Percentiles rank a stretch among this genome's conserved stretches.
Conservation (phyloP, 768 basidiomycete genomes). For the Russula sp. region DNA sequence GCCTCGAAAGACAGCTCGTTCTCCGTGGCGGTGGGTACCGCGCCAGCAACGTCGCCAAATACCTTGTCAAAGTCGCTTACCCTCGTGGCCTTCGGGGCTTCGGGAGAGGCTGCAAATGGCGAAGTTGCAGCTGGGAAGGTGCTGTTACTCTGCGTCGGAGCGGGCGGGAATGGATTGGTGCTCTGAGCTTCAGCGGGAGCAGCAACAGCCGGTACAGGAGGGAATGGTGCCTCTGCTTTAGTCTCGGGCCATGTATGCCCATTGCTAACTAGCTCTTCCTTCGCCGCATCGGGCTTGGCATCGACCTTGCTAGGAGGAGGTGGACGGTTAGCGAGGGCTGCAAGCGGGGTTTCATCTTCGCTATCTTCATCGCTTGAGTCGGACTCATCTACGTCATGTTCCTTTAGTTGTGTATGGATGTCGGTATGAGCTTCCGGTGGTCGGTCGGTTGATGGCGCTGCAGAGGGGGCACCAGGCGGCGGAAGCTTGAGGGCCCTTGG, state of each 20-base stretch:
- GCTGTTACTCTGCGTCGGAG: slow-evolving; percentile 11
- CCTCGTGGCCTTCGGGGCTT: slow-evolving; percentile 25
- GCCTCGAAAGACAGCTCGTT: slow-evolving; percentile 58
- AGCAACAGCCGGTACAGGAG: background rate
- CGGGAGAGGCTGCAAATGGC: slow-evolving; percentile 11
- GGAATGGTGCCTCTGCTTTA: background rate
- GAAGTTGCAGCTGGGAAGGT: slow-evolving; percentile 17
- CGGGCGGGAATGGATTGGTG: slow-evolving; percentile 14
- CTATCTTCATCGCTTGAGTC: slow-evolving; percentile 44
- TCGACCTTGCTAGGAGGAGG: background rate
- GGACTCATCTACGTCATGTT: slow-evolving; percentile 51
- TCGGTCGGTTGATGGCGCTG: slow-evolving; percentile 6
- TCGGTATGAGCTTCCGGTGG: slow-evolving; percentile 36
- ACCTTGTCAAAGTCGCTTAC: slow-evolving; percentile 72
- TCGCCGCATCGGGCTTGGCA: background rate
- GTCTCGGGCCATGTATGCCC: slow-evolving; percentile 7
- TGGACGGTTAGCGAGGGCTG: slow-evolving; percentile 20
- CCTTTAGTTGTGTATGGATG: slow-evolving; percentile 46
- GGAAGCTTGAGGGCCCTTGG: slow-evolving; percentile 12
- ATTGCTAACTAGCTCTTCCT: slow-evolving; percentile 8
- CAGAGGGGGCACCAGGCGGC: slow-evolving; percentile 1
- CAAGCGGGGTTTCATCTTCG: slow-evolving; percentile 29
- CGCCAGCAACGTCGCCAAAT: slow-evolving; percentile 48
- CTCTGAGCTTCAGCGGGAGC: background rate
- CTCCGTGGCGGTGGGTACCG: slow-evolving; percentile 31